These are phyloP conservation scores for Onygenales sp. DNA, from an alignment of 2,329 filamentous ascomycete genomes.

Conservation along the genomic window DNA sequence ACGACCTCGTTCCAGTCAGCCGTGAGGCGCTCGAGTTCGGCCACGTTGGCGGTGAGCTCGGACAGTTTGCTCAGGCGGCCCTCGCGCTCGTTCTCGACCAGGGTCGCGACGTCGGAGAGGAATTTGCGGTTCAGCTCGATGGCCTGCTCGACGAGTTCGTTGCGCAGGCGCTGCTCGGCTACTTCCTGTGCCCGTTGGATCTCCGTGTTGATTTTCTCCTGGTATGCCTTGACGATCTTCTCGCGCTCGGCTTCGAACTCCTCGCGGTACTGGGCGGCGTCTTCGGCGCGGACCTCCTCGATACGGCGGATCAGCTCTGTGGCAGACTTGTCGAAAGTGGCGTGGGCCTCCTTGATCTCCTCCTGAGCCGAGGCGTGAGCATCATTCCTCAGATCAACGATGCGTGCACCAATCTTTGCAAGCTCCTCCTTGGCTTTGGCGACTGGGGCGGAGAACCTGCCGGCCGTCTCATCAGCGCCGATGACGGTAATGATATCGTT, in stretches of 20 bases:
- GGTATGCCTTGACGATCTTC: slow-evolving; percentile 66
- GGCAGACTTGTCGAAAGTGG: slow-evolving; percentile 78
- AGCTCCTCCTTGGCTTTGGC: slow-evolving; percentile 79
- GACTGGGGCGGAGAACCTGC: slow-evolving; percentile 69
- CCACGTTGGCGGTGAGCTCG: slow-evolving; percentile 67
- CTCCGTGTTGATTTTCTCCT: slow-evolving; percentile 68
- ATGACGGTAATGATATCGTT: slow-evolving; percentile 93
- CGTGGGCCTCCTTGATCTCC: slow-evolving; percentile 60
- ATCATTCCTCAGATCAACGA: slow-evolving; percentile 61
- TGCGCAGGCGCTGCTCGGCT: slow-evolving; percentile 72
- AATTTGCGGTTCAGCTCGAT: slow-evolving; percentile 81
- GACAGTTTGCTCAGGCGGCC: slow-evolving; percentile 78
- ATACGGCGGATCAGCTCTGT: slow-evolving; percentile 82
- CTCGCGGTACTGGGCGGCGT: slow-evolving; percentile 73
- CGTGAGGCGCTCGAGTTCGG: slow-evolving; percentile 78
- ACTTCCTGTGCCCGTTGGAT: slow-evolving; percentile 70
- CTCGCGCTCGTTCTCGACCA: slow-evolving; percentile 80
- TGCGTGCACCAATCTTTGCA: slow-evolving; percentile 65
- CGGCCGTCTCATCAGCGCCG: slow-evolving; percentile 72
- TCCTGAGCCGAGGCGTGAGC: slow-evolving; percentile 63
- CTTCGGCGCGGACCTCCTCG: slow-evolving; percentile 68
- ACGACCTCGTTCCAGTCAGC: slow-evolving; percentile 84
- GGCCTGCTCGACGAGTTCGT: slow-evolving; percentile 82
- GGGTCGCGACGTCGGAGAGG: slow-evolving; percentile 62
- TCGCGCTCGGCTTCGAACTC: slow-evolving; percentile 86